Conservation (phyloP, 169 alveolate genomes). For the Eimeria acervulina region DNA sequence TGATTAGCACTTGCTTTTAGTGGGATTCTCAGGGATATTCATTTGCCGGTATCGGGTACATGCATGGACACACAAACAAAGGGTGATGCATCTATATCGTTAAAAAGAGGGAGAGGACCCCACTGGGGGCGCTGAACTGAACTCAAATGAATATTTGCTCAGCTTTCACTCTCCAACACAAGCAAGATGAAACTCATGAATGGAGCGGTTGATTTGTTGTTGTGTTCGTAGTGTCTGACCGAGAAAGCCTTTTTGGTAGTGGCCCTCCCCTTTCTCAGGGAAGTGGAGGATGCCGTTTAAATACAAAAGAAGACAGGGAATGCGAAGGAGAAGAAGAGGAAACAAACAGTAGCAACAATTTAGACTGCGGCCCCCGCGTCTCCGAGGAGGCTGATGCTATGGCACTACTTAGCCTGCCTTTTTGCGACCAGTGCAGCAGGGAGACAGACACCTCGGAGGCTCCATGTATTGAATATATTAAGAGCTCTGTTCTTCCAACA, state of each 20-base stretch:
- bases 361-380: neutral
- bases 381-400: neutral
- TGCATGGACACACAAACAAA: neutral
- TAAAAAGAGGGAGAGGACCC: neutral
- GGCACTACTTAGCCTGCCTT: neutral
- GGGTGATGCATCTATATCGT: neutral
- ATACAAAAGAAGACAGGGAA: constrained; percentile 15
- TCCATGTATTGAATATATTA: neutral
- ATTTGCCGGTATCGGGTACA: neutral
- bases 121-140: neutral
- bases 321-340: neutral
- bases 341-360: neutral
- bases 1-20: neutral
- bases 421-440: neutral
- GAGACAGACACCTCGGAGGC: neutral
- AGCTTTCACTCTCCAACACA: neutral
- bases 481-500: constrained; percentile 23
- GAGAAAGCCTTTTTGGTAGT: neutral
- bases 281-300: neutral
- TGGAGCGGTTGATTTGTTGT: neutral
- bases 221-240: constrained; percentile 18
- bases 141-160: neutral
- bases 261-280: neutral
- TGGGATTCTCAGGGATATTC: neutral
- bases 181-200: neutral